A percentile compares a stretch with the other conserved stretches of the same genome.
Conservation (phyloP, 441 rosid genomes). For the Gossypium davidsonii region DNA sequence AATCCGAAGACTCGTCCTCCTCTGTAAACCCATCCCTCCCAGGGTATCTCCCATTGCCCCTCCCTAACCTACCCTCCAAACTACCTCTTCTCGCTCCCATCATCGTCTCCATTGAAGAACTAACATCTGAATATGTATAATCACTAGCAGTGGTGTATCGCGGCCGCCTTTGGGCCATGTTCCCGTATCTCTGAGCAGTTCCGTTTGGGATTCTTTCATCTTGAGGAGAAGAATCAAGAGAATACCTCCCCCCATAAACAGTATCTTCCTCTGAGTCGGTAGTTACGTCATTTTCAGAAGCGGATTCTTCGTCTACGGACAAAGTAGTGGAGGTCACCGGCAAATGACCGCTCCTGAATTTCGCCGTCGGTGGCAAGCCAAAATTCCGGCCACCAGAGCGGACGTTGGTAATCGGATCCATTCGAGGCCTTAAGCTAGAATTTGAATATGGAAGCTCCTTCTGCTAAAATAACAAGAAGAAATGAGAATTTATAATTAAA, state of each 20-base stretch:
- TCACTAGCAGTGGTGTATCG: conserved; percentile 43
- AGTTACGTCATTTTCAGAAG: conserved; percentile 58
- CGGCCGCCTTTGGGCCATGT: conserved; percentile 22
- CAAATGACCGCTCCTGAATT: conserved; percentile 61
- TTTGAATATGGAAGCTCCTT: conserved; percentile 33
- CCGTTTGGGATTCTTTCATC: conserved; percentile 46
- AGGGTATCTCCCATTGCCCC: conserved; percentile 34
- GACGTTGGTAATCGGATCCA: conserved; percentile 32
- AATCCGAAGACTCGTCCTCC: conserved; percentile 75
- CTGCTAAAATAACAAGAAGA: conserved; percentile 20
- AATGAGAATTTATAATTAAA: not conserved
- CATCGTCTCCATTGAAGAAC: conserved; percentile 79
- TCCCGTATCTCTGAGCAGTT: conserved; percentile 29
- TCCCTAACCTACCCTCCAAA: conserved; percentile 28
- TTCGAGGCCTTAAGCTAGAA: conserved; percentile 34
- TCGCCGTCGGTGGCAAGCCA: conserved; percentile 55
- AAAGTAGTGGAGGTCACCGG: conserved; percentile 50
- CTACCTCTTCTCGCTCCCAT: conserved; percentile 38
- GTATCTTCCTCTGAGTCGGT: conserved; percentile 63
- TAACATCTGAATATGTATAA: conserved; percentile 65
- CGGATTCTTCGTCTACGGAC: conserved; percentile 41
- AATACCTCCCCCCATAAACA: conserved; percentile 52
- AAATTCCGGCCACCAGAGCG: conserved; percentile 33
- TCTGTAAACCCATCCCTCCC: conserved; percentile 36
- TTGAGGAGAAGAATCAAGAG: conserved; percentile 75